phyloP scores from a whole-genome alignment of 1,284 basidiomycete species.

The Ustilago esculenta region DNA sequence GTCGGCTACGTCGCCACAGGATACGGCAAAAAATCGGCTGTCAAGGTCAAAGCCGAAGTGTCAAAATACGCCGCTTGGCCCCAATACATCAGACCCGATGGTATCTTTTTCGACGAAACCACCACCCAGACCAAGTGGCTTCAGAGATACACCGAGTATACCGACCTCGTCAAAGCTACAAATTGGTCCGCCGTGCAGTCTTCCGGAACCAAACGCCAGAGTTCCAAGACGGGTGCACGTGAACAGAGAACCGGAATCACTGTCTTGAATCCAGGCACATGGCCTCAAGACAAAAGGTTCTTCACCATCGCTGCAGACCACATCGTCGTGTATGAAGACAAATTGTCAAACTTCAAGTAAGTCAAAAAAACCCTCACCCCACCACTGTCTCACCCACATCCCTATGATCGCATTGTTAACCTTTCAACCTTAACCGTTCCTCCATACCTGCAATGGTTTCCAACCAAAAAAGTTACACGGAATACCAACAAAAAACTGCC shows the following conservation, averaged over 20 bases:
- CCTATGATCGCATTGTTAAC: too few relatives aligned
- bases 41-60: conserved; percentile 10
- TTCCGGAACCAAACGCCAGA: not conserved
- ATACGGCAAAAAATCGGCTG: conserved; percentile 1
- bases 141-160: conserved; percentile 7
- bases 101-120: conserved; percentile 27
- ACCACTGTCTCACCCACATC: too few relatives aligned
- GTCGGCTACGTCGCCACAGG: conserved; percentile 23
- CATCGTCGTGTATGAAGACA: conserved; percentile 25
- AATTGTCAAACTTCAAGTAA: conserved; percentile 26
- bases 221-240: not conserved
- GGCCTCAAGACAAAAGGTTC: conserved; percentile 12
- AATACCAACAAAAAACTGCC: conserved; percentile 6
- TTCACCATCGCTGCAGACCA: conserved; percentile 15
- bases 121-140: conserved; percentile 2
- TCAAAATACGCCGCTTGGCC: conserved; percentile 10
- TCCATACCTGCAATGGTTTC: not conserved
- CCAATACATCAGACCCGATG: not conserved
- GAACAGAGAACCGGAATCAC: conserved; percentile 8
- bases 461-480: not conserved
- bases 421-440: too few relatives aligned
- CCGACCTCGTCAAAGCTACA: conserved; percentile 10
- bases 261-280: conserved; percentile 21
- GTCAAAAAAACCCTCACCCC: not conserved
- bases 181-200: not conserved